Base-by-base conservation (phyloP, 192 early-diverging fungal genomes). In the Coemansia sp. region DNA sequence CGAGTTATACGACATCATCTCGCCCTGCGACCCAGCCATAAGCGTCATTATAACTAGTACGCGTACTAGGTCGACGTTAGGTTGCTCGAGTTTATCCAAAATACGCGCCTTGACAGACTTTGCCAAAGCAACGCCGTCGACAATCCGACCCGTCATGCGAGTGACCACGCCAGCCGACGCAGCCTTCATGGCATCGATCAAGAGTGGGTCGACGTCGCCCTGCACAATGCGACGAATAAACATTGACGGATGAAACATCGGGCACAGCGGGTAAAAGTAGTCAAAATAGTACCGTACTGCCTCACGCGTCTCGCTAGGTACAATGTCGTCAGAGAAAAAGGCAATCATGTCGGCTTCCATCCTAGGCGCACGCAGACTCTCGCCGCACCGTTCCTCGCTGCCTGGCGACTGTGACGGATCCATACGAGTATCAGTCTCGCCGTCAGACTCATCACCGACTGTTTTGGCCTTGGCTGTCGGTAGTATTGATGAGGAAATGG, bases 211-310 rank as follows among this genome's bases (percentile, higher is more conserved):
- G 36, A 84, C 81, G 27, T 76, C 73, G 41, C 70, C 71, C 33
- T 69, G 68, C 39, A 84, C 81, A 24, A 84, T 64, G 38, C 81
- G 76, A 31, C 73, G 73, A 50, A 84, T 84, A 27, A 84, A 84
- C 81, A 84, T 74, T 0, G 77, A 84, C 69, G 81, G 81, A 29
- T 84, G 76, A 66, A 79, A 84, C 76, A 79, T 84, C 22, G 81
- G 81, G 44, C 71, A 71, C 8, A 84, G 77, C 65, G 81, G 81
- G 16, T 84, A 84, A 22, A 84, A 84, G 57, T 74, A 84, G 74
- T 84, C 77, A 66, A 84, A 84, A 69, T 84, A 84, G 65, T 69
- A 79, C 2, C 62, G 62, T n/a, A 84, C 74, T n/a, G 81, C 71
- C 33, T 84, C 81, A 44, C 81, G 67, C 1, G 81, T 84, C 38